phyloP scores from a whole-genome alignment of 495 filamentous ascomycete species.

The Aspergillus sclerotiicarbonarius region DNA sequence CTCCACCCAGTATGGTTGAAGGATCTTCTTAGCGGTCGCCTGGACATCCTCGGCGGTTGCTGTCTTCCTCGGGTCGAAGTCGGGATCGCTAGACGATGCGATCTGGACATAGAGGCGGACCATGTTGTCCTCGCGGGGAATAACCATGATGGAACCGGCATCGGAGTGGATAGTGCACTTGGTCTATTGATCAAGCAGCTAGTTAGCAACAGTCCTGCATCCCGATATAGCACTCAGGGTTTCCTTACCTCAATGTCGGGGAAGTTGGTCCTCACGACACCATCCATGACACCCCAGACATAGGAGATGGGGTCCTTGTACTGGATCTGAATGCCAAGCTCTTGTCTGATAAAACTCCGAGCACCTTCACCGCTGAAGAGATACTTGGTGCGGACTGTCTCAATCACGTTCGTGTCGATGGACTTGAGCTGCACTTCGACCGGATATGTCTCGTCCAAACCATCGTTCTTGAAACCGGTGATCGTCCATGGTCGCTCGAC shows the following conservation, averaged over 20 bases:
- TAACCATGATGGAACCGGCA: slow-evolving; percentile 71
- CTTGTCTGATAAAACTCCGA: slow-evolving; percentile 59
- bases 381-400: slow-evolving; percentile 64
- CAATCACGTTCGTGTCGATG: slow-evolving; percentile 65
- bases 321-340: slow-evolving; percentile 56
- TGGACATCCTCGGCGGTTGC: slow-evolving; percentile 61
- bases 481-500: slow-evolving; percentile 66
- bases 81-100: slow-evolving; percentile 58
- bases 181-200: slow-evolving; percentile 57
- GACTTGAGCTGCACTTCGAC: slow-evolving; percentile 71
- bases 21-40: slow-evolving; percentile 58
- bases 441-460: slow-evolving; percentile 53
- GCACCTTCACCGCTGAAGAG: slow-evolving; percentile 65
- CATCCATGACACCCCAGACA: slow-evolving; percentile 85
- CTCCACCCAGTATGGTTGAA: slow-evolving; percentile 57
- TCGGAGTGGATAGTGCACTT: slow-evolving; percentile 79
- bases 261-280: slow-evolving; percentile 75
- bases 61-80: slow-evolving; percentile 52
- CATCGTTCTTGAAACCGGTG: slow-evolving; percentile 58
- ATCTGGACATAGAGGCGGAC: slow-evolving; percentile 78
- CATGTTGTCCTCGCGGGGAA: slow-evolving; percentile 76
- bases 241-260: slow-evolving; percentile 69
- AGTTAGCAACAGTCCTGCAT: slow-evolving; percentile 2
- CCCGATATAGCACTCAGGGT: background rate
- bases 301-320: slow-evolving; percentile 64